Percentiles rank a stretch among this genome's conserved stretches.
Conservation (phyloP, 768 basidiomycete genomes). For the Ephemerocybe angulata region DNA sequence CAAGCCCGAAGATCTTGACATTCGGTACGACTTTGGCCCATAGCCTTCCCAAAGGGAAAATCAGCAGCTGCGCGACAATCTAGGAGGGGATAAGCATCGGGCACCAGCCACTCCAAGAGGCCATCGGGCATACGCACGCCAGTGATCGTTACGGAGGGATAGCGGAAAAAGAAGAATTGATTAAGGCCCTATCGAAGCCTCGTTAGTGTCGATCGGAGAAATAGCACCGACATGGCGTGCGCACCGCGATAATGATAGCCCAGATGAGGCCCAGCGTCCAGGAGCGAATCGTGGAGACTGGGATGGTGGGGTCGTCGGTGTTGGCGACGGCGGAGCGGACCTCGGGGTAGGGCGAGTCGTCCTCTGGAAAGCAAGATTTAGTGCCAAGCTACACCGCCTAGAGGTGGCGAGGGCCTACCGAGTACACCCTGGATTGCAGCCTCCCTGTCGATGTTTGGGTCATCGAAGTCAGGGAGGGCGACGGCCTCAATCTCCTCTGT, state of each 20-base stretch:
- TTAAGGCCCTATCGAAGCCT: not conserved
- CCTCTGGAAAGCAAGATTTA: constrained; percentile 35
- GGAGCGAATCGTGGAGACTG: constrained; percentile 59
- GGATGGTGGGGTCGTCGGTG: constrained; percentile 64
- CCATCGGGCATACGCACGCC: constrained; percentile 33
- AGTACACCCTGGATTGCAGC: constrained; percentile 39
- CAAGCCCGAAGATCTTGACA: constrained; percentile 46
- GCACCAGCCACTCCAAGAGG: constrained; percentile 14
- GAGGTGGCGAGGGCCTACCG: constrained; percentile 32
- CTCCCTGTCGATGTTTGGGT: constrained; percentile 52
- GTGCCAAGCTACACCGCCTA: constrained; percentile 21
- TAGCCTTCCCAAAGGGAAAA: constrained; percentile 59
- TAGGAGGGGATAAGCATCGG: constrained; percentile 17
- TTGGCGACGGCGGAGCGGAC: constrained; percentile 68
- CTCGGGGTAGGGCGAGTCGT: constrained; percentile 72
- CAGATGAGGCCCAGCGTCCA: constrained; percentile 72
- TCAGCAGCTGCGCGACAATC: constrained; percentile 66
- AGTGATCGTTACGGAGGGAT: constrained; percentile 60
- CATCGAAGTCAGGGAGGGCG: constrained; percentile 43
- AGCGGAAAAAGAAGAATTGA: constrained; percentile 61
- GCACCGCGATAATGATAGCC: constrained; percentile 59
- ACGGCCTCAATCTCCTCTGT: constrained; percentile 25
- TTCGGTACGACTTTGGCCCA: constrained; percentile 56
- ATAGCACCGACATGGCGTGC: constrained; percentile 9
- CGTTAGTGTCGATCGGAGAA: not conserved